phyloP scores from a whole-genome alignment of 2,329 filamentous ascomycete genomes.

The Neophaeococcomyces mojaviensis region DNA sequence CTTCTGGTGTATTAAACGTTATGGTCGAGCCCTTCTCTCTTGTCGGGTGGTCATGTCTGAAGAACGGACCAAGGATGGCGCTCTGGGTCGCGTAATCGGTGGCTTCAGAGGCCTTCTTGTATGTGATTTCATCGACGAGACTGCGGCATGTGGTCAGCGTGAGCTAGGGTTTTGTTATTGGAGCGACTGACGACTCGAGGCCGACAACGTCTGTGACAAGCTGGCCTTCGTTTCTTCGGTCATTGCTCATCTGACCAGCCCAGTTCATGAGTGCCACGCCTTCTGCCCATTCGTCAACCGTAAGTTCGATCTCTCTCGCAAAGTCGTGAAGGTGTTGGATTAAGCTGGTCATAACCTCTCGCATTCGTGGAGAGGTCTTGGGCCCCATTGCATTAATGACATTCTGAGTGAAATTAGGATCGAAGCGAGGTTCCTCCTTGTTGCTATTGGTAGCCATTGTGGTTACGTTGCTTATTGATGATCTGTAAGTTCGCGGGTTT shows the following conservation, averaged over 20 bases:
- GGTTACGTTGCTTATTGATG: neutral
- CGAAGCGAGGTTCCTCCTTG: slow-evolving; percentile 25
- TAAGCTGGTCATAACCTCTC: slow-evolving; percentile 50
- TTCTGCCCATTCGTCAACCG: slow-evolving; percentile 52
- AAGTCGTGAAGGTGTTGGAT: slow-evolving; percentile 54
- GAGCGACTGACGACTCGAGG: slow-evolving; percentile 44
- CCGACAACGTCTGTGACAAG: slow-evolving; percentile 53
- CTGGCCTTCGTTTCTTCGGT: slow-evolving; percentile 57
- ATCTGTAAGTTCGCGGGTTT: neutral
- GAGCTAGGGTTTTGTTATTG: neutral
- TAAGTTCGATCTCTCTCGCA: slow-evolving; percentile 51
- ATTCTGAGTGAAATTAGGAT: slow-evolving; percentile 54
- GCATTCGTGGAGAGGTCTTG: slow-evolving; percentile 59
- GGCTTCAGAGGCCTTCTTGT: slow-evolving; percentile 50
- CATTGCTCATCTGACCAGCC: slow-evolving; percentile 55
- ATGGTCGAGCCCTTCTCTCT: slow-evolving; percentile 65
- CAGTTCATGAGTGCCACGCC: slow-evolving; percentile 53
- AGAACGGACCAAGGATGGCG: slow-evolving; percentile 80
- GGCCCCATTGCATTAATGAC: slow-evolving; percentile 69
- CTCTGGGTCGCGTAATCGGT: slow-evolving; percentile 58
- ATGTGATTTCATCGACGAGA: slow-evolving; percentile 74
- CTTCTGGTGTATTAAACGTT: slow-evolving; percentile 41
- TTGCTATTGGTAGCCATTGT: slow-evolving; percentile 11
- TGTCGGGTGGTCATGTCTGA: slow-evolving; percentile 63
- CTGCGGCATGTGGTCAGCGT: slow-evolving; percentile 21